These are phyloP conservation scores for Podospora fimiseda DNA, from an alignment of 495 filamentous ascomycete species.

Conservation along the genomic window DNA sequence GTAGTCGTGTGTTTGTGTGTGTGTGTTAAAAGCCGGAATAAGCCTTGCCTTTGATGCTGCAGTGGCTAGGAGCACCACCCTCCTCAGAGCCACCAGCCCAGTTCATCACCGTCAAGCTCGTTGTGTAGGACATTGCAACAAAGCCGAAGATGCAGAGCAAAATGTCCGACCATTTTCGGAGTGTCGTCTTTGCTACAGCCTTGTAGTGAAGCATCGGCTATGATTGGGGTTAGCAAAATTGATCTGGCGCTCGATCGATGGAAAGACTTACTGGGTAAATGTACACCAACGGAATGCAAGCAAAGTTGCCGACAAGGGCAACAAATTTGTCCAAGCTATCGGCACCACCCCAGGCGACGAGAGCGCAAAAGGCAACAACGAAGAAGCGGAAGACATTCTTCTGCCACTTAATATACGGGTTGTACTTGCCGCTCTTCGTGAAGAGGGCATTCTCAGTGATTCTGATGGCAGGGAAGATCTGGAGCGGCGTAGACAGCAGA, in stretches of 20 bases:
- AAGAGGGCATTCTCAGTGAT: constrained; percentile 60
- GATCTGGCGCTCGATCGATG: too few relatives aligned
- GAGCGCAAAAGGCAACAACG: constrained; percentile 75
- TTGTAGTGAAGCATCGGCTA: constrained; percentile 84
- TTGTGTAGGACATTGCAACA: constrained; percentile 85
- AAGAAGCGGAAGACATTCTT: constrained; percentile 96
- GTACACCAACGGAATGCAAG: constrained; percentile 94
- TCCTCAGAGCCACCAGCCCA: constrained; percentile 54
- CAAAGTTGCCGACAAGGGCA: constrained; percentile 90
- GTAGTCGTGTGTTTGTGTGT: not conserved
- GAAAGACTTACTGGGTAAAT: constrained; percentile 78
- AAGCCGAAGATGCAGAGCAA: constrained; percentile 72
- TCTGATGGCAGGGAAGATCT: constrained; percentile 94
- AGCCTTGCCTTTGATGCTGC: constrained; percentile 33
- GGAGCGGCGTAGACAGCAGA: constrained; percentile 83
- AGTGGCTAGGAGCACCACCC: constrained; percentile 41
- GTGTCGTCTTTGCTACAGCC: constrained; percentile 60
- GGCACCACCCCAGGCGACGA: constrained; percentile 86
- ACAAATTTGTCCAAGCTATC: constrained; percentile 97
- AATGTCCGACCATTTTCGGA: constrained; percentile 64
- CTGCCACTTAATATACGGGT: constrained; percentile 95
- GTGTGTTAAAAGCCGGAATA: not conserved
- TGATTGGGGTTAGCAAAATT: constrained; percentile 20
- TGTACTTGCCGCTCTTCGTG: constrained; percentile 85
- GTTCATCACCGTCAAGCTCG: constrained; percentile 69